Evolutionary conservation across 208 protist genomes (phyloP).

Genomic region (Trypanosoma rangeli): DNA sequence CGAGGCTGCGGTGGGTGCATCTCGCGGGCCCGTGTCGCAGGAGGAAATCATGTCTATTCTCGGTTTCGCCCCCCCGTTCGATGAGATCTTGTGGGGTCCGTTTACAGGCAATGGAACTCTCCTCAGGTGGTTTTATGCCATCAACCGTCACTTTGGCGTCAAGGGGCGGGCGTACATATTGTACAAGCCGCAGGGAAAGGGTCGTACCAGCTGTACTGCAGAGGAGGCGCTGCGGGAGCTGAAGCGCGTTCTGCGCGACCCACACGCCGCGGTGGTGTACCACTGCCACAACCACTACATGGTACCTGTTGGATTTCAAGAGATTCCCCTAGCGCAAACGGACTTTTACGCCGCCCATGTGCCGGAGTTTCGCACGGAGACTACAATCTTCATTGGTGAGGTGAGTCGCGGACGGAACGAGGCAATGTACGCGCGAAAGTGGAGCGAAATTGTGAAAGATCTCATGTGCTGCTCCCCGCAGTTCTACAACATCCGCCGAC

Average conservation of each 20-base stretch:
- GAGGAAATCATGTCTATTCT: conserved; percentile 89
- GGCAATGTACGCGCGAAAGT: conserved; percentile 83
- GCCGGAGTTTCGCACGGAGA: conserved; percentile 48
- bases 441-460: conserved; percentile 83
- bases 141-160: conserved; percentile 75
- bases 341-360: conserved; percentile 69
- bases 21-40: conserved; percentile 67
- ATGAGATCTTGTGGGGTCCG: conserved; percentile 84
- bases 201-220: conserved; percentile 58
- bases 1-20: conserved; percentile 40
- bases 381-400: conserved; percentile 90
- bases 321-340: conserved; percentile 68
- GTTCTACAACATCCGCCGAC: conserved; percentile 89
- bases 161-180: conserved; percentile 67
- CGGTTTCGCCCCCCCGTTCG: conserved; percentile 90
- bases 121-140: conserved; percentile 89
- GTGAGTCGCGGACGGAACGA: conserved; percentile 85
- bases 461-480: conserved; percentile 71
- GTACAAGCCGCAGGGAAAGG: conserved; percentile 80
- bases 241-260: conserved; percentile 67
- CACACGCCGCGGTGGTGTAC: conserved; percentile 86
- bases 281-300: conserved; percentile 95
- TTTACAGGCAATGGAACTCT: conserved; percentile 93
- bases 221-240: conserved; percentile 51
- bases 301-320: conserved; percentile 89